These are phyloP conservation scores for Colletotrichum gigasporum DNA, from an alignment of 2,329 filamentous ascomycete species.

Conservation along the genomic window DNA sequence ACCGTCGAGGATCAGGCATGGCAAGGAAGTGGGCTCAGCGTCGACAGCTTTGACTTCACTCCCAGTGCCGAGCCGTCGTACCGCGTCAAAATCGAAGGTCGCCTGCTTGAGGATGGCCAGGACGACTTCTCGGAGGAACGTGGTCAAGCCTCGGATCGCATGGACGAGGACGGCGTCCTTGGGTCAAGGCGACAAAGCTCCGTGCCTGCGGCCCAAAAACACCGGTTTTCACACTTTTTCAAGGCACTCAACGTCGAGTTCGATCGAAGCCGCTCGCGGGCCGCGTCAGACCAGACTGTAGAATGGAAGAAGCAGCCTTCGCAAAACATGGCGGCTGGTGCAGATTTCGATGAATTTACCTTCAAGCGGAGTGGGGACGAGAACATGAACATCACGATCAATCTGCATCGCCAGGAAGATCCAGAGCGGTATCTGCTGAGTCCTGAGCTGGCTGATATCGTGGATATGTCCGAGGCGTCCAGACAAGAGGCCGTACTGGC, in stretches of 20 bases:
- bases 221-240: constrained; percentile 82
- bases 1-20: constrained; percentile 94
- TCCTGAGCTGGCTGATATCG: constrained; percentile 80
- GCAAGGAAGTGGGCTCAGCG: constrained; percentile 77
- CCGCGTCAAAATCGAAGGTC: constrained; percentile 90
- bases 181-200: constrained; percentile 44
- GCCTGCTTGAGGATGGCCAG: constrained; percentile 77
- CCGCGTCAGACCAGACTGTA: constrained; percentile 66
- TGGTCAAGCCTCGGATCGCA: constrained; percentile 55
- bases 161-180: constrained; percentile 38
- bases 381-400: constrained; percentile 90
- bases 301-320: constrained; percentile 87
- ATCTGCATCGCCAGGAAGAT: constrained; percentile 83
- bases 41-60: constrained; percentile 84
- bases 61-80: constrained; percentile 82
- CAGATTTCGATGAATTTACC: constrained; percentile 89
- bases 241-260: constrained; percentile 81
- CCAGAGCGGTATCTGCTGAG: constrained; percentile 87
- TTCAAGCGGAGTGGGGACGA: constrained; percentile 94
- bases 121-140: constrained; percentile 43
- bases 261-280: constrained; percentile 68
- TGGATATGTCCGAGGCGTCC: constrained; percentile 88
- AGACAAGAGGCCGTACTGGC: constrained; percentile 89
- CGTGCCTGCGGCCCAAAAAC: constrained; percentile 51
- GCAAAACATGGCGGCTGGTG: constrained; percentile 62